Evolutionary conservation across 495 filamentous ascomycete species (phyloP), one percentile per base, ranked within the genome.

Genomic region (Penicillium egyptiacum): DNA sequence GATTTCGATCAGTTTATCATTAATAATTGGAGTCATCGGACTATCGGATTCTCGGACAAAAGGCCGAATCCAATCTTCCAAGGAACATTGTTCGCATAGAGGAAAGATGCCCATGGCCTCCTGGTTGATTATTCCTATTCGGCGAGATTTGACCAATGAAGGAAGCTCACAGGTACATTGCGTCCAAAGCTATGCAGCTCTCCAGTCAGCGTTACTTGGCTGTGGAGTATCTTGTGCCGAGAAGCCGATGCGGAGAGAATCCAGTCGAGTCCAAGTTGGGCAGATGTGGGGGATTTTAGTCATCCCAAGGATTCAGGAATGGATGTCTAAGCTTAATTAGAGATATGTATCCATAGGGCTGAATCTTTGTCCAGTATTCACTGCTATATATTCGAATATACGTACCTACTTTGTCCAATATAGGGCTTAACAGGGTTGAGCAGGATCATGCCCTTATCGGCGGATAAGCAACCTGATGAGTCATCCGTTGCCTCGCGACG

Each of bases 401-500:
- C 11, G 25, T n/a, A 30, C 17, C 11, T 26, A 17, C 22, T 7
- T 11, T n/a, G 7, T 31, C 45, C 26, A 17, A 19, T 31, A 16
- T 46, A 48, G 45, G 45, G 45, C 25, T 47, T 11, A 26, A 47
- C 4, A 48, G 20, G 20, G 16, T 17, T 39, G 3, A 3, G 17
- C 9, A 8, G 7, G 17, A 17, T 16, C 10, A 33, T 61, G 35
- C 61, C 58, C 61, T 64, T 59, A 67, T 56, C 64, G 16, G 58
- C 58, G 60, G 47, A 10, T 56, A 67, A 55, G 58, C 12, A 30
- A 4, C 11, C 2, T 17, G 58, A 14, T 45, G 26, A 30, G 44
- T 59, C 55, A 61, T 44, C 51, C 59, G 65, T 68, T 63, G 63
- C 65, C 62, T 52, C 46, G 54, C 54, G 63, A 63, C 50, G 55